A percentile compares a stretch with the other conserved stretches of the same genome.
Conservation (phyloP, 2,329 filamentous ascomycete genomes). For the Ophiocordyceps sinensis region DNA sequence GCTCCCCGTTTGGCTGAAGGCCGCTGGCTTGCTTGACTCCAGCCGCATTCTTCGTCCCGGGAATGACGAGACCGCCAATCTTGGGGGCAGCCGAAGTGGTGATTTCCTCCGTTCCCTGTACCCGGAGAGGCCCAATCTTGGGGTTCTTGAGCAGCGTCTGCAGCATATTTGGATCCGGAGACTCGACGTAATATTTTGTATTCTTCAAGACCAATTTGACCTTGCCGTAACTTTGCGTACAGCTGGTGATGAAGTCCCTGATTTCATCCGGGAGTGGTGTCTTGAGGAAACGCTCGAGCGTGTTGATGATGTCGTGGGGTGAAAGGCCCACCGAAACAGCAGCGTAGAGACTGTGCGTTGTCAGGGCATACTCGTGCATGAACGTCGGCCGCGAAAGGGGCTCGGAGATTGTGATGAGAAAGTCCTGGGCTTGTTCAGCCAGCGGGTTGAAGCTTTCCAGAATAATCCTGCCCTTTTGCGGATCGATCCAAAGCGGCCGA, state of each 20-base stretch:
- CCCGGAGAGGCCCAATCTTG: constrained; percentile 64
- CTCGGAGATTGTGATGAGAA: constrained; percentile 90
- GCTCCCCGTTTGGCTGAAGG: constrained; percentile 16
- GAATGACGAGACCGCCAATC: constrained; percentile 78
- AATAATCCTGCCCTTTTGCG: constrained; percentile 72
- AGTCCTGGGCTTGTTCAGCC: constrained; percentile 78
- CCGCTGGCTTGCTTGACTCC: constrained; percentile 61
- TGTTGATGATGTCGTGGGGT: constrained; percentile 77
- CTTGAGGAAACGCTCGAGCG: constrained; percentile 79
- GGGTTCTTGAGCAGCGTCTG: constrained; percentile 76
- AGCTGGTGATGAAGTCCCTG: constrained; percentile 60
- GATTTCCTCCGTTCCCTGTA: constrained; percentile 58
- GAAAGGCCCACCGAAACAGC: constrained; percentile 90
- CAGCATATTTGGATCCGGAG: constrained; percentile 71
- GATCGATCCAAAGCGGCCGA: constrained; percentile 88
- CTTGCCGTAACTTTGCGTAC: constrained; percentile 85
- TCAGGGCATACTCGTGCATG: constrained; percentile 87
- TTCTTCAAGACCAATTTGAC: constrained; percentile 91
- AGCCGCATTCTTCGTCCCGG: constrained; percentile 85
- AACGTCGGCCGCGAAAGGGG: constrained; percentile 79
- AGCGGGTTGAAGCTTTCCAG: constrained; percentile 88
- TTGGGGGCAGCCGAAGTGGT: constrained; percentile 73
- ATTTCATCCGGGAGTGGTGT: constrained; percentile 73
- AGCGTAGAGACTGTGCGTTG: constrained; percentile 84
- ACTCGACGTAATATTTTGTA: constrained; percentile 89